Evolutionary conservation across 106 monocot species (phyloP).

Genomic region (Phalaenopsis equestris): DNA sequence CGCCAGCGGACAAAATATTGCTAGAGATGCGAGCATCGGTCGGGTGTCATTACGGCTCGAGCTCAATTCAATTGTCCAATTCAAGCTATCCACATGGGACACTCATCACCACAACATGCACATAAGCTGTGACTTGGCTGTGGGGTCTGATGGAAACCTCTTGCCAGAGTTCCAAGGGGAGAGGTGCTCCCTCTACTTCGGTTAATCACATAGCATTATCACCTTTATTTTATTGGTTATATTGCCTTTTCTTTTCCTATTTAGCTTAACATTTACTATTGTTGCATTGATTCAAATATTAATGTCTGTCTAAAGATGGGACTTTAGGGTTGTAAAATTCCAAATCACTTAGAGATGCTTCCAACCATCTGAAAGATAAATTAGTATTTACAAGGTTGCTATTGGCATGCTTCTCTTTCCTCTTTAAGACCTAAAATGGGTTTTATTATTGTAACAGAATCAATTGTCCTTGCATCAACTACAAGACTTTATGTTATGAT

Average conservation of each 20-base stretch:
- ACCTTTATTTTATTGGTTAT: background rate
- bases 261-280: background rate
- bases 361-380: too few relatives aligned
- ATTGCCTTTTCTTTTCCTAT: background rate
- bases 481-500: too few relatives aligned
- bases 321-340: background rate
- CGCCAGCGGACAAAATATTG: background rate
- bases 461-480: too few relatives aligned
- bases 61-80: conserved; percentile 35
- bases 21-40: conserved; percentile 6
- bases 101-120: conserved; percentile 41
- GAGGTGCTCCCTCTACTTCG: conserved; percentile 49
- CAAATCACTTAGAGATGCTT: background rate
- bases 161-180: conserved; percentile 19
- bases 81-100: conserved; percentile 45
- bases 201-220: background rate
- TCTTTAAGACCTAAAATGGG: too few relatives aligned
- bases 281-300: background rate
- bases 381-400: too few relatives aligned
- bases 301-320: background rate
- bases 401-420: too few relatives aligned
- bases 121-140: conserved; percentile 30
- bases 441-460: too few relatives aligned
- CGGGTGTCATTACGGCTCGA: conserved; percentile 25
- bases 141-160: conserved; percentile 35